phyloP scores from a whole-genome alignment of 495 filamentous ascomycete genomes.

The Tuber indicum region DNA sequence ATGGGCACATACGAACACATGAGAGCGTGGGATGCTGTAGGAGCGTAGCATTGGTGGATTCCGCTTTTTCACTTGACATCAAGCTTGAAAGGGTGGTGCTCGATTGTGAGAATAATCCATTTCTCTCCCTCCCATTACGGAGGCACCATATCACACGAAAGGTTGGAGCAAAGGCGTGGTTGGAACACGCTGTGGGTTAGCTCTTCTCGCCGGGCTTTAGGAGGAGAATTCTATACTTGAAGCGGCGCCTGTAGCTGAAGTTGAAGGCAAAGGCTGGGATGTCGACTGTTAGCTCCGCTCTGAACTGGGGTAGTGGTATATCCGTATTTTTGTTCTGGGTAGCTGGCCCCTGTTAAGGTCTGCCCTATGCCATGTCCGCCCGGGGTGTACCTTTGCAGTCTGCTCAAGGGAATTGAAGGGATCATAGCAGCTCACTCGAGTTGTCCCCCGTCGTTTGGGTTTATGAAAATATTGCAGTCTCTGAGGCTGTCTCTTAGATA shows the following conservation, averaged over 20 bases:
- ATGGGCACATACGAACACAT: neutral
- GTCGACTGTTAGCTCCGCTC: neutral
- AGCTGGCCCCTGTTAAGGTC: too few relatives aligned
- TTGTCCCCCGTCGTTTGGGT: too few relatives aligned
- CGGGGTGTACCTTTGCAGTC: too few relatives aligned
- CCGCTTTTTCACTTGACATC: neutral
- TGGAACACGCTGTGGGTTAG: neutral
- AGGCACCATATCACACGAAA: neutral
- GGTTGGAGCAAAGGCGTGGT: neutral
- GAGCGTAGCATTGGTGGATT: neutral
- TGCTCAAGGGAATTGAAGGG: too few relatives aligned
- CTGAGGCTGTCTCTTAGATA: too few relatives aligned
- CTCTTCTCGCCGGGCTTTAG: neutral
- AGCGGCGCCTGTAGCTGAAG: too few relatives aligned
- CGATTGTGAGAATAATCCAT: neutral
- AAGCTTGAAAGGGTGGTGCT: neutral
- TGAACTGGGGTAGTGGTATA: neutral
- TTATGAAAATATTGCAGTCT: too few relatives aligned
- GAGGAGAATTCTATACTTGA: neutral
- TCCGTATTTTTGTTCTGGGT: neutral
- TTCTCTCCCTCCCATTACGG: neutral
- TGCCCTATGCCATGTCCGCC: too few relatives aligned
- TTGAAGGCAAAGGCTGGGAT: neutral
- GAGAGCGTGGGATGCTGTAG: neutral
- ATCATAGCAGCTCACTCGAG: too few relatives aligned